Conservation (phyloP, 805 yeast genomes). For the Wickerhamiella australiensis region DNA sequence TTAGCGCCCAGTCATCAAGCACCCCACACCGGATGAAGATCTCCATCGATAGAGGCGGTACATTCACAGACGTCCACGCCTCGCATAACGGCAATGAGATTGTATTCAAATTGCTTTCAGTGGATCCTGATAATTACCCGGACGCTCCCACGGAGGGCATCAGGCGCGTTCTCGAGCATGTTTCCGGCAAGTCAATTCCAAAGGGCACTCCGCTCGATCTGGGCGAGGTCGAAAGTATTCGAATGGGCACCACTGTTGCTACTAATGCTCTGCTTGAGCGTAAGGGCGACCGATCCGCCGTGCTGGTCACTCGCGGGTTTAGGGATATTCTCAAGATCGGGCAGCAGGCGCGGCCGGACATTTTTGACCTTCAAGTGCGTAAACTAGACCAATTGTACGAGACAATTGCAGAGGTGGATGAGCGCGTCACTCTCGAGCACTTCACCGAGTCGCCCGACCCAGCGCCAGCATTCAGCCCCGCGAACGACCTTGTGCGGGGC, state of each 20-base stretch:
- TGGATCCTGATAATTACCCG: conserved; percentile 72
- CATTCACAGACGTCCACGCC: conserved; percentile 72
- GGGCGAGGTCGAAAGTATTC: conserved; percentile 45
- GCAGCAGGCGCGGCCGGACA: conserved; percentile 81
- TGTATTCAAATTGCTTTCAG: conserved; percentile 70
- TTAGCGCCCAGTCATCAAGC: background rate
- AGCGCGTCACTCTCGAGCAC: conserved; percentile 75
- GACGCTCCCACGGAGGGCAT: conserved; percentile 94
- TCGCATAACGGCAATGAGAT: conserved; percentile 42
- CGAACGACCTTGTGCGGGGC: conserved; percentile 37
- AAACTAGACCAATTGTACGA: conserved; percentile 64
- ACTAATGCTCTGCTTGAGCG: conserved; percentile 89
- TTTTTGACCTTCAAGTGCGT: conserved; percentile 67
- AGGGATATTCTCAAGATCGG: conserved; percentile 74
- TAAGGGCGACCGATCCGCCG: conserved; percentile 79
- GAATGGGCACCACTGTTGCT: conserved; percentile 94
- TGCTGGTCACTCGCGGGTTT: conserved; percentile 80
- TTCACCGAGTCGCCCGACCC: conserved; percentile 60
- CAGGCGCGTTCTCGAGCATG: conserved; percentile 56
- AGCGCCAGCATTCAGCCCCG: conserved; percentile 13
- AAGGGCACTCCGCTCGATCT: conserved; percentile 46
- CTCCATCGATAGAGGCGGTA: conserved; percentile 57
- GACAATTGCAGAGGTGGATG: conserved; percentile 73
- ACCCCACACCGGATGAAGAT: conserved; percentile 15
- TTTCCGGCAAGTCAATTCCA: conserved; percentile 43